Evolutionary conservation across 257 asterid genomes (phyloP).

Genomic region (Solanum appendiculatum): DNA sequence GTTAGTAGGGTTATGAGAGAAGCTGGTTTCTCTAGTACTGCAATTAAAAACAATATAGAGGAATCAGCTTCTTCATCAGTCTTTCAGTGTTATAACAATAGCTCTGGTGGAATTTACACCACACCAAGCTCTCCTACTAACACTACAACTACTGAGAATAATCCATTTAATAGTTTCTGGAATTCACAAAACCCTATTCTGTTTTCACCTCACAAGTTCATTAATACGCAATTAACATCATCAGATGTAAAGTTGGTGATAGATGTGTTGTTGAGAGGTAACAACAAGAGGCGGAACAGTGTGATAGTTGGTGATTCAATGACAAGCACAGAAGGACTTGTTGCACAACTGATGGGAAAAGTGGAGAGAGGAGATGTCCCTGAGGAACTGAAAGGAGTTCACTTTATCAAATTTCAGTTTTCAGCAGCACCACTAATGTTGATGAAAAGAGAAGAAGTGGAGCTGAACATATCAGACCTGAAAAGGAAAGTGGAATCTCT

Average conservation of each 20-base stretch:
- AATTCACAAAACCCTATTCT: slow-evolving; percentile 24
- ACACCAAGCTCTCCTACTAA: slow-evolving; percentile 66
- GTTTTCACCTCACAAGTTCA: slow-evolving; percentile 26
- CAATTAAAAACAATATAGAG: slow-evolving; percentile 45
- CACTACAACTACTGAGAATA: background rate
- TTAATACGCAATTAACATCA: background rate
- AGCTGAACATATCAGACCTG: slow-evolving; percentile 40
- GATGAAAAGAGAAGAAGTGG: slow-evolving; percentile 64
- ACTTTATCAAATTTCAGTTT: slow-evolving; percentile 44
- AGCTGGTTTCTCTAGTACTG: slow-evolving; percentile 69
- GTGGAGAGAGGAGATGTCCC: slow-evolving; percentile 49
- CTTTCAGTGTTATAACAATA: slow-evolving; percentile 35
- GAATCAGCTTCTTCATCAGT: slow-evolving; percentile 31
- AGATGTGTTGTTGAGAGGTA: slow-evolving; percentile 22
- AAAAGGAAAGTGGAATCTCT: slow-evolving; percentile 54
- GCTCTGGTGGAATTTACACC: slow-evolving; percentile 63
- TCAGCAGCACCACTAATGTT: slow-evolving; percentile 43
- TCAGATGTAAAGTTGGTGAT: slow-evolving; percentile 23
- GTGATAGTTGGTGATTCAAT: slow-evolving; percentile 45
- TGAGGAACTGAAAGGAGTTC: slow-evolving; percentile 35
- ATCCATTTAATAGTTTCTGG: slow-evolving; percentile 17
- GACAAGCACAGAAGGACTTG: slow-evolving; percentile 29
- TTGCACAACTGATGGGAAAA: slow-evolving; percentile 26
- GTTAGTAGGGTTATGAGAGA: slow-evolving; percentile 84
- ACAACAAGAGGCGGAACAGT: slow-evolving; percentile 22